Base-by-base conservation (phyloP, 768 basidiomycete genomes). In the Lactifluus rugatus region DNA sequence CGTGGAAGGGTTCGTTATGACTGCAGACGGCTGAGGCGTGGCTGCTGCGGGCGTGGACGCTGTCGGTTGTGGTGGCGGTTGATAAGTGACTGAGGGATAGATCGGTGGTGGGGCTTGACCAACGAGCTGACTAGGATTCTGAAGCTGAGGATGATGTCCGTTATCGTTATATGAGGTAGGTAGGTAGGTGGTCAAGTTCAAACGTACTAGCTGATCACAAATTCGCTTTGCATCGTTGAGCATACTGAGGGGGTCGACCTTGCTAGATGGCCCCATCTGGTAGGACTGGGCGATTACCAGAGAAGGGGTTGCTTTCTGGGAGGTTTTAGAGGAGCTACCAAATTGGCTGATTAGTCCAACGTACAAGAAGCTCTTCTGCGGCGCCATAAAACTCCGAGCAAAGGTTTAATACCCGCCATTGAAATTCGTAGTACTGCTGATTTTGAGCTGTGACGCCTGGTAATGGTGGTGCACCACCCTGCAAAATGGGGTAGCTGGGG, bases 321-420 rank as follows among this genome's bases (percentile, higher is more conserved):
- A 44, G 41, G 54, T 9, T 46, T 44, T 36, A 37, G 57, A 48
- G 31, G 37, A 5, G 32, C 42, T 52, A 62, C 50, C 57, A 56
- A 59, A 37, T 57, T 26, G 47, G 49, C 36, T 41, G 58, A 49
- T 51, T 36, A 28, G 19, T 28, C 28, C 36, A 61, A 80, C 85
- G 70, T 70, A 90, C 88, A 58, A 91, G 78, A 47, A 91, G 79
- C 70, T 91, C 88, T 70, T 89, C 88, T 17, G 88, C 88, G 6
- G 88, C 88, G 26, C 82, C 84, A 71, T 91, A 91, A 68, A 91
- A 91, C 68, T 91, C 89, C 1, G 86, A 83, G 69, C 88, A 91
- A 41, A 91, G 73, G 66, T 88, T 88, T 57, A 90, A 69, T 41
- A 89, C 81, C 54, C 87, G 81, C 88, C 88, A 90, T 68, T 90